Evolutionary conservation across 495 filamentous ascomycete species (phyloP), one percentile per base, ranked within the genome.

Genomic region (Aspergillus olivimuriae): DNA sequence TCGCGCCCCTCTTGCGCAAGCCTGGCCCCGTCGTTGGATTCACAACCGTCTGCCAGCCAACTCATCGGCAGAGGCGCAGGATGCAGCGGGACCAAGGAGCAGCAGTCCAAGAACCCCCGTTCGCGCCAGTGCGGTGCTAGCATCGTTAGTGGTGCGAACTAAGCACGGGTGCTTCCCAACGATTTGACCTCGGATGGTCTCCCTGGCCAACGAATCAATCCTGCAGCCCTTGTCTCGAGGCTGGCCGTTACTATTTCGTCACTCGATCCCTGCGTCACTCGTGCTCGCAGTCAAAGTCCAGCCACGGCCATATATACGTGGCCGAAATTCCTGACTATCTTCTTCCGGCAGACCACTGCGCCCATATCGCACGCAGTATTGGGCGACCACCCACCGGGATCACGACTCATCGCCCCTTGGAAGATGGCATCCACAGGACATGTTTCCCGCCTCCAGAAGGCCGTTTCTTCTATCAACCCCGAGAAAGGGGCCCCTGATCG

Each of bases 391-490:
- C n/a, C n/a, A n/a, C n/a, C n/a, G n/a, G n/a, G n/a, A n/a, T n/a
- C n/a, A n/a, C n/a, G n/a, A n/a, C n/a, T n/a, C n/a, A n/a, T 36
- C 34, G 15, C 23, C 4, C 6, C 23, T 18, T 19, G 15, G 8
- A 43, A 19, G 17, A 48, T 53, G 42, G 31, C 30, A 36, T 26
- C 38, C 1, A 24, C 4, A 10, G 38, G 18, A 32, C 23, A 34
- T 10, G 14, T 18, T 5, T 43, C 46, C 12, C 36, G 24, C 12
- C 22, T 56, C 14, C n/a, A 51, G 39, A 22, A 49, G 16, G 44
- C 39, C 16, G 22, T 45, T 28, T 56, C 52, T 10, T 42, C 52
- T 14, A 31, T 56, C 37, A 19, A 45, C 4, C 41, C 33, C 12
- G 45, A 49, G 18, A 20, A 40, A 32, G 52, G 45, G 16, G 31